Evolutionary conservation across 106 monocot species (phyloP).

Genomic region (Gastrodia elata): DNA sequence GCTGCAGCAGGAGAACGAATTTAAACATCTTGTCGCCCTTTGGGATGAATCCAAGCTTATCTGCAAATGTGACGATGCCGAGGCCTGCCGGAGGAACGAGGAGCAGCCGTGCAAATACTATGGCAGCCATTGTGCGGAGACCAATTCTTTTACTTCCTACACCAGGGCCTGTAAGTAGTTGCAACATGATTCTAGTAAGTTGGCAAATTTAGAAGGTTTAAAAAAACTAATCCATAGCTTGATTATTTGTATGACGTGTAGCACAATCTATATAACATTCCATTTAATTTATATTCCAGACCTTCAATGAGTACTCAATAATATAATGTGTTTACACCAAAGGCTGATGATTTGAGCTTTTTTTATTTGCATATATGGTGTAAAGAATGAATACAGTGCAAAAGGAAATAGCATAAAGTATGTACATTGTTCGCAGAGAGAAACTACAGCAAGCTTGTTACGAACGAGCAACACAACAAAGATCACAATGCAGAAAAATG

Average conservation of each 20-base stretch:
- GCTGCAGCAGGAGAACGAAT: conserved; percentile 83
- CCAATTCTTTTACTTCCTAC: conserved; percentile 75
- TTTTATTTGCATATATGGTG: background rate
- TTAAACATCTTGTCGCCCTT: conserved; percentile 84
- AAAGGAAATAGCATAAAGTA: background rate
- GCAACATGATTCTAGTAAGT: background rate
- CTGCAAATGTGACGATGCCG: conserved; percentile 69
- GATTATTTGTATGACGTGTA: background rate
- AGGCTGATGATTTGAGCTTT: background rate
- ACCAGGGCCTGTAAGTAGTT: conserved; percentile 68
- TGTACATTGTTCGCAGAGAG: too few species aligned
- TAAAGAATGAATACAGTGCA: background rate
- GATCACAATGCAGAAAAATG: too few species aligned
- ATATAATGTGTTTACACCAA: background rate
- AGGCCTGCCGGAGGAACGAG: conserved; percentile 81
- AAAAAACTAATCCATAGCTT: background rate
- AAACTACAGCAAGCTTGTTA: too few species aligned
- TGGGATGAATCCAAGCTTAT: conserved; percentile 83
- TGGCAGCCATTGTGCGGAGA: conserved; percentile 60
- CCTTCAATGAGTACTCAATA: background rate
- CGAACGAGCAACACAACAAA: too few species aligned
- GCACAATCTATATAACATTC: background rate
- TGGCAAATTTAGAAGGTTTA: background rate
- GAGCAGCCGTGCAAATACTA: conserved; percentile 62
- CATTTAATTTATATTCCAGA: background rate